Evolutionary conservation across 2,329 filamentous ascomycete species (phyloP), one percentile per base, ranked within the genome.

Genomic region (Fusarium sublunatum): DNA sequence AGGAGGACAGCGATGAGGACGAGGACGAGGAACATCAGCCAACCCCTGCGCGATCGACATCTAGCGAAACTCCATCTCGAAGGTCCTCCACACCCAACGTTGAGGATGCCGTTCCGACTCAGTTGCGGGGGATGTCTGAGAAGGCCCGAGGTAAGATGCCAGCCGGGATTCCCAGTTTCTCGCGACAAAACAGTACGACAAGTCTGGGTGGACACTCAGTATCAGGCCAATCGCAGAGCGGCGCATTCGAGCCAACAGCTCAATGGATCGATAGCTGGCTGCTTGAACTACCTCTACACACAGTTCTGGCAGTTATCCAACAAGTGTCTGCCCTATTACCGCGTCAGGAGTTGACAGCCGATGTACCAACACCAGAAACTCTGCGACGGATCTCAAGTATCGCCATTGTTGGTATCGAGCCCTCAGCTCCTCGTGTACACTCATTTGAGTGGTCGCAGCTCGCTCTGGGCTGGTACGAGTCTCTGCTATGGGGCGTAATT

Each of bases 111-210:
- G 86, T 96, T 9, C 93, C 92, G 12, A 83, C 88, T 19, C 93
- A 97, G 73, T 75, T 96, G 28, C 86, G 92, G 54, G 93, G 93
- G 51, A 97, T 98, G 91, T 97, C 94, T 19, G 95, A 98, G 76
- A 99, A 98, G 75, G 95, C 95, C 13, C 84, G 95, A 45, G 95
- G 95, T 7, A 99, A 99, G 77, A 92, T 96, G 88, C 95, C 94
- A 26, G 92, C 91, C 11, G 91, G 91, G 2, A 83, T 89, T 45
- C 85, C 86, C n/a, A 86, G 86, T 2, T 97, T 97, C 74, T 97
- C 93, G 1, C 84, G 94, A 15, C 93, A 97, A 72, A 97, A 95
- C 72, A 96, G 93, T 75, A 91, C 89, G 26, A 91, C 91, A 2
- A 97, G 92, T 70, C 82, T 97, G 32, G 86, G 83, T 55, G 88